A percentile compares a stretch with the other conserved stretches of the same genome.
Conservation (phyloP, 179 eudicot species). For the Spinacia oleracea region DNA sequence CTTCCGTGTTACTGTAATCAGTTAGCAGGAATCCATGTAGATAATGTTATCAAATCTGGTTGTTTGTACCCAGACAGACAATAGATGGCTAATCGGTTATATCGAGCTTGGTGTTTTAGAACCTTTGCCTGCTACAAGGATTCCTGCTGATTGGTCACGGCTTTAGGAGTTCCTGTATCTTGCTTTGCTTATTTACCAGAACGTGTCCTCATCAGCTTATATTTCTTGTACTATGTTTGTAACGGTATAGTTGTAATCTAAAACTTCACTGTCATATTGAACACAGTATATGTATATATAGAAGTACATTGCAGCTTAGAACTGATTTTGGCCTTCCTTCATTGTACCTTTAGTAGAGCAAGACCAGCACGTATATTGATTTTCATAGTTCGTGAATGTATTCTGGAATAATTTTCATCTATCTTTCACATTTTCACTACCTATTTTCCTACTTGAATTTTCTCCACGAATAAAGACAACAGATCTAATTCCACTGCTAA, state of each 20-base stretch:
- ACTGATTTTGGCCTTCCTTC: too few species aligned
- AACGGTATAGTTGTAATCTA: background rate
- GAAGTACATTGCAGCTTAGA: background rate
- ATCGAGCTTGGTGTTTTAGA: background rate
- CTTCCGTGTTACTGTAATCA: background rate
- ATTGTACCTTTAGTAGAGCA: too few species aligned
- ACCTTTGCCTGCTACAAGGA: background rate
- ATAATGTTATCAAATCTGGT: background rate
- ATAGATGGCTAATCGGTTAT: too few species aligned
- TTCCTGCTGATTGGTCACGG: background rate
- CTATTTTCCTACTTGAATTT: background rate
- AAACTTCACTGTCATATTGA: background rate
- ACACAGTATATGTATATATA: background rate
- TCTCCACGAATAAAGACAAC: background rate
- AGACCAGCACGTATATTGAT: too few species aligned
- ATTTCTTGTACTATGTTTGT: conserved; percentile 1
- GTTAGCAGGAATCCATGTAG: background rate
- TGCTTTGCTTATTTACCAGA: background rate
- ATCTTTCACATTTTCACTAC: background rate
- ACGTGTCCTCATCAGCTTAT: background rate
- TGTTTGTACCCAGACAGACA: background rate
- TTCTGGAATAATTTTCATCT: background rate
- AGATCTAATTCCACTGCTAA: too few species aligned
- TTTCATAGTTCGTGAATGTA: too few species aligned
- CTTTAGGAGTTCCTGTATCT: conserved; percentile 8